Evolutionary conservation across 192 early-diverging fungal genomes (phyloP).

Genomic region (Backusella parvicylindrica): DNA sequence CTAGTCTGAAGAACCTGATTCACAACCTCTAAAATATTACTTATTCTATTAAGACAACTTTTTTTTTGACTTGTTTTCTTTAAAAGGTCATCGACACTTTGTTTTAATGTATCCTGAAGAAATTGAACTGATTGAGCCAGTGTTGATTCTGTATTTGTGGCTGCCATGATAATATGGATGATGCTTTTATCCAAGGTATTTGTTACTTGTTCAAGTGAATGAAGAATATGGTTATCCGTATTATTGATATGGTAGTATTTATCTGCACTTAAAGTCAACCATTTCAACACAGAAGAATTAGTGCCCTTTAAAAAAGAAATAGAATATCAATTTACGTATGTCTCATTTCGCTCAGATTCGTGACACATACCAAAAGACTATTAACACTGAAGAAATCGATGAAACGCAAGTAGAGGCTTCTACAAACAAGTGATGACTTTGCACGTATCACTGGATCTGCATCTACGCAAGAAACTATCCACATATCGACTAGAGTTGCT

Average conservation of each 20-base stretch:
- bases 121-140: not conserved
- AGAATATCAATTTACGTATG: not conserved
- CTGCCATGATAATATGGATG: not conserved
- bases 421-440: slow-evolving; percentile 30
- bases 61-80: not conserved
- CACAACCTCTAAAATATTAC: slow-evolving; percentile 4
- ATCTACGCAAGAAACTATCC: slow-evolving; percentile 14
- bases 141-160: not conserved
- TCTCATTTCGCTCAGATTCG: not conserved
- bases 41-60: not conserved
- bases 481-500: slow-evolving; percentile 27
- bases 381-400: slow-evolving; percentile 32
- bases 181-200: not conserved
- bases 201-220: slow-evolving; percentile 2
- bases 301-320: slow-evolving; percentile 2
- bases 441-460: slow-evolving; percentile 17
- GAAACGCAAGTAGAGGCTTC: slow-evolving; percentile 34
- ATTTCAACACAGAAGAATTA: slow-evolving; percentile 11
- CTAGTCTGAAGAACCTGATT: not conserved
- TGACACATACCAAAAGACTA: slow-evolving; percentile 38
- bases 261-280: slow-evolving; percentile 12
- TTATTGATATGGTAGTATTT: not conserved
- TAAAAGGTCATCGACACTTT: not conserved
- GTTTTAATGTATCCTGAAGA: not conserved
- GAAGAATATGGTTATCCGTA: not conserved